Evolutionary conservation across 768 basidiomycete species (phyloP).

Genomic region (Leccinum aurantiacum): DNA sequence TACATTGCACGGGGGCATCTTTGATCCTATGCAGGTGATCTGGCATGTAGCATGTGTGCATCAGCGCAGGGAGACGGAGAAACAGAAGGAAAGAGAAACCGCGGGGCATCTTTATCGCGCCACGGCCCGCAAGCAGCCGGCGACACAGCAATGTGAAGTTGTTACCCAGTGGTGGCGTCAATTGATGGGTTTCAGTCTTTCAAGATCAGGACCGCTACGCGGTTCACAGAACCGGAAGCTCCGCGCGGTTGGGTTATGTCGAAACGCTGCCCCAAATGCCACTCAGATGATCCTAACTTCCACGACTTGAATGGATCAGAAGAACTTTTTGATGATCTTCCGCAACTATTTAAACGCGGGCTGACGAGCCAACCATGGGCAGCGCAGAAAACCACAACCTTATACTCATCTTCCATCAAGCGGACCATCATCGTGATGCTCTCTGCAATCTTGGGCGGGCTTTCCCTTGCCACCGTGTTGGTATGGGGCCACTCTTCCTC

Average conservation of each 20-base stretch:
- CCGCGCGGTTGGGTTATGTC: too few species aligned
- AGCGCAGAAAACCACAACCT: neutral
- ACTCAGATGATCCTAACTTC: too few species aligned
- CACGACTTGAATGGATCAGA: too few species aligned
- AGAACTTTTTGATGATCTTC: too few species aligned
- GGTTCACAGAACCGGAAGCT: too few species aligned
- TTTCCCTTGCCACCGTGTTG: conserved; percentile 5
- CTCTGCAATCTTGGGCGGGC: conserved; percentile 7
- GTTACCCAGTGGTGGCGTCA: neutral
- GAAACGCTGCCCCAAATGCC: too few species aligned
- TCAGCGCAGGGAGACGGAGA: neutral
- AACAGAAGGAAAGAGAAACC: neutral
- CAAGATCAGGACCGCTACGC: too few species aligned
- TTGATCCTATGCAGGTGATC: neutral
- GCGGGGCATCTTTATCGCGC: too few species aligned
- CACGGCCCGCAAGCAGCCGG: too few species aligned
- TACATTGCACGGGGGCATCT: neutral
- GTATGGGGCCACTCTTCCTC: conserved; percentile 9
- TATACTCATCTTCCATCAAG: neutral
- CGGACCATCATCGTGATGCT: conserved; percentile 1
- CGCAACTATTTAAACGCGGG: too few species aligned
- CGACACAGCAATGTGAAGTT: too few species aligned
- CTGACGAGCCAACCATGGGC: too few species aligned
- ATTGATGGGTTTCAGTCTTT: neutral
- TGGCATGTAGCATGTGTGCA: neutral